Conservation (phyloP, 2,329 filamentous ascomycete species). For the Reticulascus tulasneorum region DNA sequence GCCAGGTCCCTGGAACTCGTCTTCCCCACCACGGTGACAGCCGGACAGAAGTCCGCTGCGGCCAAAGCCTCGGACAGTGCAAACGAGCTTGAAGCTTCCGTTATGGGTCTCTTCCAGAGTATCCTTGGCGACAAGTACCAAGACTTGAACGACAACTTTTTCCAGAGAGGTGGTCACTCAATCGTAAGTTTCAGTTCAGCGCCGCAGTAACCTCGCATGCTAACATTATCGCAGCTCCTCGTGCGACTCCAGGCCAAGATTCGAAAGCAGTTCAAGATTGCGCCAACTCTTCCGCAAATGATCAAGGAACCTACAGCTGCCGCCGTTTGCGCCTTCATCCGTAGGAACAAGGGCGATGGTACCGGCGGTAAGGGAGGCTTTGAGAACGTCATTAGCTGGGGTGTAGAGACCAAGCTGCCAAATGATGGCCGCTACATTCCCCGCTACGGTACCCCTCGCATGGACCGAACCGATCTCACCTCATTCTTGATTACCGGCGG, state of each 20-base stretch:
- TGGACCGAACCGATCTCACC: slow-evolving; percentile 14
- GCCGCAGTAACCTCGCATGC: too few species aligned
- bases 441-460: slow-evolving; percentile 13
- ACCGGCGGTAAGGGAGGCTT: slow-evolving; percentile 13
- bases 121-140: slow-evolving; percentile 9
- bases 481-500: slow-evolving; percentile 17
- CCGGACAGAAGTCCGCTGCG: not conserved
- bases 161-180: slow-evolving; percentile 21
- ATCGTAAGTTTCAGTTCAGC: too few species aligned
- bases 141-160: slow-evolving; percentile 16
- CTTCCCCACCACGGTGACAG: slow-evolving; percentile 7
- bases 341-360: slow-evolving; percentile 15
- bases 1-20: slow-evolving; percentile 15
- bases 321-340: slow-evolving; percentile 17
- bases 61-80: not conserved
- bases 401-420: slow-evolving; percentile 19
- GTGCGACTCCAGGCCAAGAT: slow-evolving; percentile 20
- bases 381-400: slow-evolving; percentile 18
- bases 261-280: slow-evolving; percentile 21
- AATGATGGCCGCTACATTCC: slow-evolving; percentile 20
- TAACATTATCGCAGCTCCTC: slow-evolving; percentile 18
- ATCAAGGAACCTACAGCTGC: slow-evolving; percentile 20
- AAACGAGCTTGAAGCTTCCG: slow-evolving; percentile 13
- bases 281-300: slow-evolving; percentile 18
- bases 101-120: slow-evolving; percentile 17